Percentiles rank a stretch among this genome's conserved stretches.
Evolutionary conservation across 441 rosid genomes (phyloP).

Genomic region (Cnidoscolus chayamansa): DNA sequence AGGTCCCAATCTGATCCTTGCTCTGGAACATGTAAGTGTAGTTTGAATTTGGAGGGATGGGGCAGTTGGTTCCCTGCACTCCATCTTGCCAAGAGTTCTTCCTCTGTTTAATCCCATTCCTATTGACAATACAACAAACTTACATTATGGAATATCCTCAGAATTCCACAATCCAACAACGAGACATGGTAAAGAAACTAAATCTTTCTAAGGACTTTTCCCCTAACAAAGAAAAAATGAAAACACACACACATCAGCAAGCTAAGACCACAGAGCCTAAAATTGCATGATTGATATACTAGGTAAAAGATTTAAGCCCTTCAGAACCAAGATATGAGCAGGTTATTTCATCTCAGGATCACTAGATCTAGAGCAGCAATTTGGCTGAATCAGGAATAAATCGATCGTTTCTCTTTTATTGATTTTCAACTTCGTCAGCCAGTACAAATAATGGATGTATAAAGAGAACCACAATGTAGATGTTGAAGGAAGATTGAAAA

Average conservation of each 20-base stretch:
- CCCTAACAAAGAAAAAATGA: no score
- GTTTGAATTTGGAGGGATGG: slow-evolving; percentile 80
- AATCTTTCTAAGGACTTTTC: no score
- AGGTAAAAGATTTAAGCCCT: no score
- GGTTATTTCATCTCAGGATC: no score
- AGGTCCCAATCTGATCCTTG: slow-evolving; percentile 91
- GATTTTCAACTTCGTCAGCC: not conserved
- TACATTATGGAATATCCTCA: slow-evolving; percentile 10
- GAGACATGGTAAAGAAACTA: not conserved
- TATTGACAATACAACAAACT: slow-evolving; percentile 21
- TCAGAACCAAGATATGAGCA: no score
- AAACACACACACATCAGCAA: no score
- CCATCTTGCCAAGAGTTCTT: slow-evolving; percentile 99
- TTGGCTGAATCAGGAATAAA: not conserved
- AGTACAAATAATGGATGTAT: no score
- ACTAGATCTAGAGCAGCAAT: not conserved
- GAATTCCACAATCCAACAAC: slow-evolving; percentile 9
- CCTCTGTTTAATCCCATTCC: slow-evolving; percentile 97
- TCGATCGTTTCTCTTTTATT: not conserved
- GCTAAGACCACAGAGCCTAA: no score
- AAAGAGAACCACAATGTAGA: not conserved
- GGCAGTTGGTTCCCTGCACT: slow-evolving; percentile 86
- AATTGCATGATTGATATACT: no score
- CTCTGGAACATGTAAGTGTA: slow-evolving; percentile 79
- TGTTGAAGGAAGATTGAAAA: not conserved